Evolutionary conservation across 2,329 filamentous ascomycete species (phyloP).

Genomic region (Pyrenophora tritici-repentis): DNA sequence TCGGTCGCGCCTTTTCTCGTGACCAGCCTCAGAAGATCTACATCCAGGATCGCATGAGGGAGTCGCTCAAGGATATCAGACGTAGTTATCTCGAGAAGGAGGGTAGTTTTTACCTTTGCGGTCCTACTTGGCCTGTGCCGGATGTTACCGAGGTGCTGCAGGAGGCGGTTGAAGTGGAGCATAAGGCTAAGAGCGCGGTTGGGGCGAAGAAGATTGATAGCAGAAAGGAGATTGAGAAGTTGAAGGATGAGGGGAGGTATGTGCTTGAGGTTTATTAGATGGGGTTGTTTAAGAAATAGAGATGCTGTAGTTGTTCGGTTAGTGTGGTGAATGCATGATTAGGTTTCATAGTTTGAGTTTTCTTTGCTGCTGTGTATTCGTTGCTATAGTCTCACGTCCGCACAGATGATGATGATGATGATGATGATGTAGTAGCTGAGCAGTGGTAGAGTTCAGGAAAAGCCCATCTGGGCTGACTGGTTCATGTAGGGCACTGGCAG

Average conservation of each 20-base stretch:
- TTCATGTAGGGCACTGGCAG: no score
- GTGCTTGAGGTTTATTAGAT: constrained; percentile 92
- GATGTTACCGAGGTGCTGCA: constrained; percentile 93
- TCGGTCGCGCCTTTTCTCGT: constrained; percentile 92
- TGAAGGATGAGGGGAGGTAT: constrained; percentile 94
- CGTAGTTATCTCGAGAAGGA: constrained; percentile 85
- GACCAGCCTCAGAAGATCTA: constrained; percentile 99
- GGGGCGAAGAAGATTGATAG: constrained; percentile 76
- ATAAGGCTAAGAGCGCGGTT: constrained; percentile 58
- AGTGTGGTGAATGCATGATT: no score
- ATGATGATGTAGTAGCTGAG: no score
- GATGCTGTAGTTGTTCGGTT: no score
- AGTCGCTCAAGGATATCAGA: constrained; percentile 81
- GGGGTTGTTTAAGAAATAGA: no score
- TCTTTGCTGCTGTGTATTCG: no score
- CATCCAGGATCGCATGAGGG: constrained; percentile 96
- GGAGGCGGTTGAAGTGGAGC: constrained; percentile 84
- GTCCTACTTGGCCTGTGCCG: constrained; percentile 96
- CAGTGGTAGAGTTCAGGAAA: no score
- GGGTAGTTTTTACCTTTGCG: constrained; percentile 95
- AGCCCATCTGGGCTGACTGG: no score
- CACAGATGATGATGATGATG: no score
- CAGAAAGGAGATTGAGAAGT: constrained; percentile 89
- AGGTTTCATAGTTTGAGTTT: no score
- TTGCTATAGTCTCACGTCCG: no score